phyloP scores from a whole-genome alignment of 257 asterid genomes.

The Pogostemon cablin region DNA sequence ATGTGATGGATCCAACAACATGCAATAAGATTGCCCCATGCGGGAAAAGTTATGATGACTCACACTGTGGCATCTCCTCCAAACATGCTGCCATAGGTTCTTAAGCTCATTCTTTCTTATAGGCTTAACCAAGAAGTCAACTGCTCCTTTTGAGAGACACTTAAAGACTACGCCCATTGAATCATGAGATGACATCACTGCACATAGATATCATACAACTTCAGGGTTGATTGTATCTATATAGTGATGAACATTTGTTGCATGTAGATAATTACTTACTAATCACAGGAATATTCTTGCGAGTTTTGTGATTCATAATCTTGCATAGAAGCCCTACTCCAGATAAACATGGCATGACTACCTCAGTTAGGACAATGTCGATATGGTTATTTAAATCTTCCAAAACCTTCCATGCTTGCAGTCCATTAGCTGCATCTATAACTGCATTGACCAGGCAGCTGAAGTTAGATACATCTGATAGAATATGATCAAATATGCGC shows the following conservation, averaged over 20 bases:
- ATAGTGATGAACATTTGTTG: conserved; percentile 20
- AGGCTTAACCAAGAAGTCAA: conserved; percentile 92
- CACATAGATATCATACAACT: conserved; percentile 40
- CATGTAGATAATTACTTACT: conserved; percentile 55
- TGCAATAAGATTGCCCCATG: conserved; percentile 24
- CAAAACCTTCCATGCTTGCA: conserved; percentile 86
- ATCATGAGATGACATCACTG: conserved; percentile 99
- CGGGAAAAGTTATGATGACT: conserved; percentile 37
- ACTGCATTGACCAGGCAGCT: conserved; percentile 50
- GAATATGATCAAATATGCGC: conserved; percentile 8
- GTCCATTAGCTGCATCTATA: conserved; percentile 74
- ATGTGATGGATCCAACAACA: conserved; percentile 19
- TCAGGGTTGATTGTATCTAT: conserved; percentile 33
- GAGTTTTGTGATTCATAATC: conserved; percentile 82
- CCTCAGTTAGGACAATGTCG: conserved; percentile 83
- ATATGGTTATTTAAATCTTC: conserved; percentile 72
- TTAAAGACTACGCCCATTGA: conserved; percentile 86
- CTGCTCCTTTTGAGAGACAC: conserved; percentile 98
- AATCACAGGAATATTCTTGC: conserved; percentile 82
- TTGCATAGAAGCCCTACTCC: conserved; percentile 80
- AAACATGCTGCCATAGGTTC: conserved; percentile 95
- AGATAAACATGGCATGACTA: conserved; percentile 73
- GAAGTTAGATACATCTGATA: conserved; percentile 18
- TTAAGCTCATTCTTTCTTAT: conserved; percentile 92
- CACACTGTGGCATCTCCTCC: conserved; percentile 94